Conservation (phyloP, 345 rosid genomes). For the Eutrema yunnanense region DNA sequence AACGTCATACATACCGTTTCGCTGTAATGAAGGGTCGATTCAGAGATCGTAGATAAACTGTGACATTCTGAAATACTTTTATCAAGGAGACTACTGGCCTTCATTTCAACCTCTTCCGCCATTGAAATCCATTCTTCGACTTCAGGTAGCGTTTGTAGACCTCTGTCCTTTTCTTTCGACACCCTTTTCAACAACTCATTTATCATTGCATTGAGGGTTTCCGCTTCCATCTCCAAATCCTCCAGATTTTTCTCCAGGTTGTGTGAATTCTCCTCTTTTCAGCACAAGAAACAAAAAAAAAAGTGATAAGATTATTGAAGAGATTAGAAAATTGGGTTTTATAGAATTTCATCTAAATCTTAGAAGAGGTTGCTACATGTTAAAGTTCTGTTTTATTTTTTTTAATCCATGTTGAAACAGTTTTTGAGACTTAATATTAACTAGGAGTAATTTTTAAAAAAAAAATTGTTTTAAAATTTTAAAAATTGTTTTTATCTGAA, state of each 20-base stretch:
- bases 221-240: background rate
- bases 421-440: too few species aligned
- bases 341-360: background rate
- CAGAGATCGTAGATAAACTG: background rate
- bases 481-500: too few species aligned
- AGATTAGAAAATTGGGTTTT: background rate
- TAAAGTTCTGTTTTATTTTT: background rate
- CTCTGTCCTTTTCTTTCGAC: background rate
- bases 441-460: too few species aligned
- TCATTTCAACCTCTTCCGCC: background rate
- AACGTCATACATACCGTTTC: background rate
- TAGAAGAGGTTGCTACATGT: background rate
- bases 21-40: background rate
- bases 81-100: background rate
- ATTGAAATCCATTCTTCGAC: background rate
- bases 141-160: background rate
- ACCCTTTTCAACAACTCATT: background rate
- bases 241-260: background rate
- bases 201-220: background rate
- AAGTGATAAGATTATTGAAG: background rate
- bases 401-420: too few species aligned
- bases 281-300: background rate
- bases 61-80: background rate
- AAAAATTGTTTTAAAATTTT: too few species aligned
- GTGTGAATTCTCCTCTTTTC: background rate